phyloP scores from a whole-genome alignment of 208 protist genomes.

The Acanthamoeba divionensis region DNA sequence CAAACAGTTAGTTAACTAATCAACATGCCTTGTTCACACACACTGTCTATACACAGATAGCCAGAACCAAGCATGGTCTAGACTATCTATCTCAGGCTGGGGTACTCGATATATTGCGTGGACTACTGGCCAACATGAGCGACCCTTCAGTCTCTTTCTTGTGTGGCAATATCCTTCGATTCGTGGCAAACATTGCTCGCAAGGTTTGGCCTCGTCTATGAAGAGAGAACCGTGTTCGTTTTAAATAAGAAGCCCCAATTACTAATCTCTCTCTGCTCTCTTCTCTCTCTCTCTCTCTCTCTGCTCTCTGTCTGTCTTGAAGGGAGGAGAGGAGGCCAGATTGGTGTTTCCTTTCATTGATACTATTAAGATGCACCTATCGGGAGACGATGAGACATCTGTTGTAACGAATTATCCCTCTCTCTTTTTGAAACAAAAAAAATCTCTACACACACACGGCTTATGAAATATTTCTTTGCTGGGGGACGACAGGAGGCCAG shows the following conservation, averaged over 20 bases:
- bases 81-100: not conserved
- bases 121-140: not conserved
- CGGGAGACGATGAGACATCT: too few species aligned
- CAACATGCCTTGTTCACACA: too few species aligned
- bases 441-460: too few species aligned
- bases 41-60: not conserved
- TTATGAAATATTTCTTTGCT: too few species aligned
- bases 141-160: constrained; percentile 10
- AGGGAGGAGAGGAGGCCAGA: not conserved
- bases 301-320: not conserved
- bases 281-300: too few species aligned
- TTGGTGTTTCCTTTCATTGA: not conserved
- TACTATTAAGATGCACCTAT: not conserved
- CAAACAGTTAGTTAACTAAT: not conserved
- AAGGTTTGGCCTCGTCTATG: too few species aligned
- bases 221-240: too few species aligned
- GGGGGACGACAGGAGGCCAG: not conserved
- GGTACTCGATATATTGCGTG: not conserved
- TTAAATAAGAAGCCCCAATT: too few species aligned
- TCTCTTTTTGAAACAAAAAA: too few species aligned
- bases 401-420: too few species aligned
- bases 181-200: not conserved
- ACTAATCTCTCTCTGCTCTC: not conserved
- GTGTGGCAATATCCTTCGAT: not conserved
- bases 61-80: not conserved